phyloP scores from a whole-genome alignment of 169 alveolate genomes.

The Theileria parva region DNA sequence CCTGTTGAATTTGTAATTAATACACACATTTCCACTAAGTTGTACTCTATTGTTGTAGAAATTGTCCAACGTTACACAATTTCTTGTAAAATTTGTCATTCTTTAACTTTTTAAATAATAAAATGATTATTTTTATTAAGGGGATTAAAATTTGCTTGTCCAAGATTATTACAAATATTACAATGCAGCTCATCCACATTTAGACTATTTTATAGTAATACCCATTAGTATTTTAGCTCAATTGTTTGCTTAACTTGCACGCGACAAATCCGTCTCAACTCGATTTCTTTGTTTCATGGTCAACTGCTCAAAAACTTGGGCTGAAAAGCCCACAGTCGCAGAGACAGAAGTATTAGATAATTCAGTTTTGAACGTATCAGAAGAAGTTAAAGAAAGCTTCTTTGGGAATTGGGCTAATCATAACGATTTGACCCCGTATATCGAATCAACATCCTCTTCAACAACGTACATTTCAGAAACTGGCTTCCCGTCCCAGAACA shows the following conservation, averaged over 20 bases:
- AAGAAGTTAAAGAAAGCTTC: neutral
- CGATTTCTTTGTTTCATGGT: neutral
- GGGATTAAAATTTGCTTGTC: neutral
- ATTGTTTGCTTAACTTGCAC: constrained; percentile 23
- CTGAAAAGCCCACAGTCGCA: neutral
- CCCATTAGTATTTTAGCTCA: neutral
- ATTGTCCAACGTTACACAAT: neutral
- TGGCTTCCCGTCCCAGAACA: neutral
- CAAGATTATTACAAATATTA: neutral
- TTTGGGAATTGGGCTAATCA: neutral
- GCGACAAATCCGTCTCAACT: neutral
- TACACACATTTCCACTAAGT: neutral
- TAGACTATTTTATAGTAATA: neutral
- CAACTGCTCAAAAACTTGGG: neutral
- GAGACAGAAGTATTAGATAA: neutral
- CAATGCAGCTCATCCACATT: constrained; percentile 15
- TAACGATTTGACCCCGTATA: neutral
- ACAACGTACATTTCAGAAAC: constrained; percentile 7
- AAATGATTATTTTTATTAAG: neutral
- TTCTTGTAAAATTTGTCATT: neutral
- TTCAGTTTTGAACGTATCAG: neutral
- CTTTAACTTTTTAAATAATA: neutral
- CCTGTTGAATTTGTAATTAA: neutral
- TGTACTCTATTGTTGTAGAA: neutral
- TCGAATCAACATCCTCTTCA: constrained; percentile 11